A percentile compares a stretch with the other conserved stretches of the same genome.
These are phyloP conservation scores for Mortierella sp. DNA, from an alignment of 371 early-diverging fungal genomes.

Conservation along the genomic window DNA sequence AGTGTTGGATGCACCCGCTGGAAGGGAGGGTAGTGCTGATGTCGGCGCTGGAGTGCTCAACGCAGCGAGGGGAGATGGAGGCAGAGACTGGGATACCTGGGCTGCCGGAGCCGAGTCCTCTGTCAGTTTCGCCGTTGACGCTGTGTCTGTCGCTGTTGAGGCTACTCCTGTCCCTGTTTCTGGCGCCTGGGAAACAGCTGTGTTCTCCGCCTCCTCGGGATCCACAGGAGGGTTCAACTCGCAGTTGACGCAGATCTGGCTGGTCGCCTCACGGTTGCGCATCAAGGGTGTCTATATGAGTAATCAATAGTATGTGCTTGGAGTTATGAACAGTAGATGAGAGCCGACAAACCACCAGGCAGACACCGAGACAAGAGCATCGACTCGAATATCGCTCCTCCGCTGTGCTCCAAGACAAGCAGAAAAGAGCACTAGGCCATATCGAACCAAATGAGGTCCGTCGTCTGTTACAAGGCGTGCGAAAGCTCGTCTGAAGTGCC, in stretches of 20 bases:
- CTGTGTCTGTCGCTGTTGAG: too few species aligned
- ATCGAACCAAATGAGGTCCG: slow-evolving; percentile 5
- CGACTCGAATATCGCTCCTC: too few species aligned
- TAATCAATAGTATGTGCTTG: not conserved
- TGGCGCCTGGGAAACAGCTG: not conserved
- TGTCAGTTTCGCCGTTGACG: too few species aligned
- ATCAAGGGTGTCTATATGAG: slow-evolving; percentile 44
- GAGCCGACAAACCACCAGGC: not conserved
- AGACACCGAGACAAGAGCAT: not conserved
- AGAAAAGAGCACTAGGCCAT: too few species aligned
- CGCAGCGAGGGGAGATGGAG: slow-evolving; percentile 4
- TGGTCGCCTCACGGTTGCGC: slow-evolving; percentile 54
- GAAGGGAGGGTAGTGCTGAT: slow-evolving; percentile 25
- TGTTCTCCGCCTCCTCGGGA: slow-evolving; percentile 20
- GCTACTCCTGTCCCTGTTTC: slow-evolving; percentile 7
- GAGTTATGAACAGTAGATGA: not conserved
- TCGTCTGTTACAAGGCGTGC: too few species aligned
- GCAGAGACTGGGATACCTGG: not conserved
- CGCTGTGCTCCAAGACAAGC: too few species aligned
- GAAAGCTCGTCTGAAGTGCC: too few species aligned
- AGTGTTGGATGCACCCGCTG: not conserved
- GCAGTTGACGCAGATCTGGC: slow-evolving; percentile 54
- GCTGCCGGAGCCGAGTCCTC: too few species aligned
- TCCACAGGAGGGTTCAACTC: slow-evolving; percentile 48
- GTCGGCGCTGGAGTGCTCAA: slow-evolving; percentile 21